Base-by-base conservation (phyloP, 2,329 filamentous ascomycete species). In the Hypomyces perniciosus region DNA sequence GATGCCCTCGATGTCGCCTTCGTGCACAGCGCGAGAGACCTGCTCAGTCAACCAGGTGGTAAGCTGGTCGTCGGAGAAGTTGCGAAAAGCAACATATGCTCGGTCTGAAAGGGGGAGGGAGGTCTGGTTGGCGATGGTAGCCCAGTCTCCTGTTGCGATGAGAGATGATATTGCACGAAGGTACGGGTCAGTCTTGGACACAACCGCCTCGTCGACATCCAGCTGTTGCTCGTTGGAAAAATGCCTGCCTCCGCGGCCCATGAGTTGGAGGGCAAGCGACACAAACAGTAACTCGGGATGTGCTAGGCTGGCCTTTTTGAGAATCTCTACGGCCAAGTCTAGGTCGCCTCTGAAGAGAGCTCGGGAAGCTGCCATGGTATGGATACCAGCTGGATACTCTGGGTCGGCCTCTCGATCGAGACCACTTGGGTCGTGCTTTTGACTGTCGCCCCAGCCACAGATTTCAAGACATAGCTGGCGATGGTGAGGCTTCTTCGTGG, bases 131-230 rank as follows among this genome's bases (percentile, higher is more conserved):
- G 86, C 84, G 38, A 93, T 86, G 38, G 79, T 78, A 13, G 79
- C 73, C 89, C 89, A 93, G 64, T 90, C 80, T 4, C 85, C 85
- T 0, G 84, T 88, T 8, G 85, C 83, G 54, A 93, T 87, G 57
- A 88, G 83, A 3, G 84, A 83, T 27, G 89, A 88, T 44, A 93
- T 85, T 5, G 87, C 88, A 50, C 88, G 84, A 27, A 93, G 77
- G 62, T 91, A 92, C 0, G 88, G 85, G 59, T 93, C 87, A 0
- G 84, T 83, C 54, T 85, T 80, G 52, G 78, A 81, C 28, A 82
- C 79, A 10, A 80, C 73, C 2, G 72, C 71, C 51, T 80, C 77
- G 62, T 83, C 79, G 58, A 82, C 79, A 58, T 82, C 79, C 27
- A 83, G 71, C 20, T 20, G 20, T 53, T 78, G 71, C 55, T 75